These are phyloP conservation scores for Verticillium zaregamsianum DNA, from an alignment of 2,329 filamentous ascomycete genomes.

Conservation along the genomic window DNA sequence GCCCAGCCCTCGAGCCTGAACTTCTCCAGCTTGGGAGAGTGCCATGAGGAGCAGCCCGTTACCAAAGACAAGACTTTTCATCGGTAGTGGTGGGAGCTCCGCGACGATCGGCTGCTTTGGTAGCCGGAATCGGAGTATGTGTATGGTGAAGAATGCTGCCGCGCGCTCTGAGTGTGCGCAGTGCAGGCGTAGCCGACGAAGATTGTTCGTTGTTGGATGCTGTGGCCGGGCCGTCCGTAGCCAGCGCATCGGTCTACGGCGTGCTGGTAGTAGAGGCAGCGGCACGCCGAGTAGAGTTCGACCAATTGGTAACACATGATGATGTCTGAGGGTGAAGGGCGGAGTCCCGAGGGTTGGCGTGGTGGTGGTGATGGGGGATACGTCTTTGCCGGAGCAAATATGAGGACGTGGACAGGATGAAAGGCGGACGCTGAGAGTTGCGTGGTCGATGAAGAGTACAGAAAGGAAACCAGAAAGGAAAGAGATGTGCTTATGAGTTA, in stretches of 20 bases:
- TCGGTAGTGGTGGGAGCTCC: conserved; percentile 37
- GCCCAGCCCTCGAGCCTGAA: conserved; percentile 45
- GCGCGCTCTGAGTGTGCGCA: conserved; percentile 38
- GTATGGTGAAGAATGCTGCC: conserved; percentile 33
- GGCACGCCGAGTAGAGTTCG: conserved; percentile 82
- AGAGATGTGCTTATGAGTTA: conserved; percentile 16
- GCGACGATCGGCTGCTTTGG: conserved; percentile 43
- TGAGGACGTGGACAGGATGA: conserved; percentile 1
- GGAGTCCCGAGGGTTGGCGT: conserved; percentile 8
- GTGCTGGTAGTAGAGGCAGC: conserved; percentile 84
- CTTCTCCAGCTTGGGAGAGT: conserved; percentile 31
- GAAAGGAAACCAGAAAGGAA: conserved; percentile 17
- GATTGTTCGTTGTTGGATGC: conserved; percentile 69
- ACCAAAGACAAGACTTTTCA: conserved; percentile 53
- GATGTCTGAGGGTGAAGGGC: conserved; percentile 7
- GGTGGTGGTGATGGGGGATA: conserved; percentile 2
- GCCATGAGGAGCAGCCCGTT: conserved; percentile 38
- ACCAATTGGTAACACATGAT: conserved; percentile 84
- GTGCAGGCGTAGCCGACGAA: conserved; percentile 78
- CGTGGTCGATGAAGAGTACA: conserved; percentile 11
- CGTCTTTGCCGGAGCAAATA: conserved; percentile 7
- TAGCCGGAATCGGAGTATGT: conserved; percentile 53
- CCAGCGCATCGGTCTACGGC: conserved; percentile 76
- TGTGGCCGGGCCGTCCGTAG: conserved; percentile 70
- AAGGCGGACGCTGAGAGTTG: neutral